phyloP scores from a whole-genome alignment of 805 yeast genomes.

The Gaillardinia entomophila region DNA sequence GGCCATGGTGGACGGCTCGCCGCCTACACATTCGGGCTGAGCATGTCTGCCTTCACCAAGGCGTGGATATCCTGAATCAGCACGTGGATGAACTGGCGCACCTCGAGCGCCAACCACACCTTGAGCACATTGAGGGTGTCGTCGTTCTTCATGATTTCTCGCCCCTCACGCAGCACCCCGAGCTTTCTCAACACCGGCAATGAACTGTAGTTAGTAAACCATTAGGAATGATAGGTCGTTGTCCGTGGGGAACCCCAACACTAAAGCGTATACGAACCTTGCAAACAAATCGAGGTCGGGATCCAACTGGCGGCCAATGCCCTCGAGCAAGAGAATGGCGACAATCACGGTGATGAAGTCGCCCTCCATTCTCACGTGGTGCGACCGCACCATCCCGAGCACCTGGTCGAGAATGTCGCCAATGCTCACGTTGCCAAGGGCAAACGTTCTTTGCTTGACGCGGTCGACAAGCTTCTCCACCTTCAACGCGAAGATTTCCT shows the following conservation, averaged over 20 bases:
- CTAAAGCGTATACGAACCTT: conserved; percentile 68
- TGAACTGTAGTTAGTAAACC: conserved; percentile 41
- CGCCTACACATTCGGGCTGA: conserved; percentile 35
- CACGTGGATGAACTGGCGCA: conserved; percentile 77
- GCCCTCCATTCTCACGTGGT: conserved; percentile 97
- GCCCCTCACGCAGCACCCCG: conserved; percentile 63
- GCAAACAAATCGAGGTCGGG: conserved; percentile 92
- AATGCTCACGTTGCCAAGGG: conserved; percentile 84
- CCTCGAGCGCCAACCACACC: conserved; percentile 88
- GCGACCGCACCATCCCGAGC: conserved; percentile 83
- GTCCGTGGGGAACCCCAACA: conserved; percentile 38
- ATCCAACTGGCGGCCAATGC: conserved; percentile 90
- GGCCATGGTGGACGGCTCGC: no score
- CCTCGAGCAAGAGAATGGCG: conserved; percentile 86
- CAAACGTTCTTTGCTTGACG: conserved; percentile 83
- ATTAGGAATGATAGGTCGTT: conserved; percentile 11
- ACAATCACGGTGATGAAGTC: conserved; percentile 95
- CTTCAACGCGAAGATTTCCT: conserved; percentile 80
- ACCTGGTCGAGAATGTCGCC: conserved; percentile 88
- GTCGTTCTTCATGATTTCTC: conserved; percentile 47
- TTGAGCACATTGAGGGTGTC: conserved; percentile 76
- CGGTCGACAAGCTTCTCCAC: conserved; percentile 78
- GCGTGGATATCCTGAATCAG: conserved; percentile 64
- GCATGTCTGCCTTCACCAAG: conserved; percentile 40
- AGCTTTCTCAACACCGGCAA: conserved; percentile 80